Conservation (phyloP, 805 yeast species). For the Yueomyces sinensis region DNA sequence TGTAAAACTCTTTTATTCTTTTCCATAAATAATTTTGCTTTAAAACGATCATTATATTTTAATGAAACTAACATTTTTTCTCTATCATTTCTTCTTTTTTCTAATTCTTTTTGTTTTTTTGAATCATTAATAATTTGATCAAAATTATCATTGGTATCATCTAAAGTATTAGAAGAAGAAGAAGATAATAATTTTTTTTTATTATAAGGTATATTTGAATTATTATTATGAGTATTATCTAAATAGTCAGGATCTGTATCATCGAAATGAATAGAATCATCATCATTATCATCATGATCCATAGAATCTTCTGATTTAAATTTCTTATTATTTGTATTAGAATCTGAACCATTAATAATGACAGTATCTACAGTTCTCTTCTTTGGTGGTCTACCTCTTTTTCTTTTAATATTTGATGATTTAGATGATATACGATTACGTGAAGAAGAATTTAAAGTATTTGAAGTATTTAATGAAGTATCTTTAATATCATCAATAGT, state of each 20-base stretch:
- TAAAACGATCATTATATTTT: slow-evolving; percentile 23
- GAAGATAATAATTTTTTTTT: background rate
- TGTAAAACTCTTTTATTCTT: slow-evolving; percentile 19
- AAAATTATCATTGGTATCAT: background rate
- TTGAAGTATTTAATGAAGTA: background rate
- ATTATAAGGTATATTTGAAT: background rate
- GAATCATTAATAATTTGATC: background rate
- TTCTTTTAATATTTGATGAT: slow-evolving; percentile 7
- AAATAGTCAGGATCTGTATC: background rate
- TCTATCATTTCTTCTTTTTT: slow-evolving; percentile 19
- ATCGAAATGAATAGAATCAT: background rate
- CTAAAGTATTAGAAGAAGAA: background rate
- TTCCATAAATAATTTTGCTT: slow-evolving; percentile 22
- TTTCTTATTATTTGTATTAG: background rate
- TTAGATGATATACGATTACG: background rate
- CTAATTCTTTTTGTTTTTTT: slow-evolving; percentile 18
- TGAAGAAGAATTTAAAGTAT: background rate
- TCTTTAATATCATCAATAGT: background rate
- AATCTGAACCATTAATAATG: slow-evolving; percentile 8
- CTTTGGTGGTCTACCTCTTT: slow-evolving; percentile 25
- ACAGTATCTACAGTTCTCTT: slow-evolving; percentile 19
- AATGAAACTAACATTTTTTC: slow-evolving; percentile 24
- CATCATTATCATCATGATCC: background rate
- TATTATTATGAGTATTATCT: background rate
- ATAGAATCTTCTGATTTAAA: background rate